phyloP scores from a whole-genome alignment of 83 land plant genomes.

The Diphasiastrum complanatum region DNA sequence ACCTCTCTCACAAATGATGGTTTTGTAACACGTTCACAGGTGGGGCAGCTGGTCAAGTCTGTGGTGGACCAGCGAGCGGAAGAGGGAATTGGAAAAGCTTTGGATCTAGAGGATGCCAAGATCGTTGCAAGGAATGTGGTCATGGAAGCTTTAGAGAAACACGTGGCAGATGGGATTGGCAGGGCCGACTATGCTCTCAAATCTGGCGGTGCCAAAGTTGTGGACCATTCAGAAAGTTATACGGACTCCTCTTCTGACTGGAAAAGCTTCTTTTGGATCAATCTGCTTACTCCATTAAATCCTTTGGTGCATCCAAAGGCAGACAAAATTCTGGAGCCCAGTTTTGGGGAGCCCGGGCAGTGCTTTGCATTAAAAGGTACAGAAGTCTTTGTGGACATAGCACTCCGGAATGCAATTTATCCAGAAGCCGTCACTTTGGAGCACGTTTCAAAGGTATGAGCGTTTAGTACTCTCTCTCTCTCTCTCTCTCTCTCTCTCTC shows the following conservation, averaged over 20 bases:
- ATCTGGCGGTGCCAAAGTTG: conserved; percentile 68
- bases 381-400: conserved; percentile 72
- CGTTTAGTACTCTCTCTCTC: not conserved
- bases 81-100: conserved; percentile 27
- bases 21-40: conserved; percentile 46
- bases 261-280: conserved; percentile 28
- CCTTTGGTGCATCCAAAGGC: conserved; percentile 45
- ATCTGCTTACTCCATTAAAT: conserved; percentile 7
- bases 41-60: conserved; percentile 41
- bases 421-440: conserved; percentile 87
- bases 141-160: conserved; percentile 70
- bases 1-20: conserved; percentile 32
- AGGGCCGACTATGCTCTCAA: conserved; percentile 86
- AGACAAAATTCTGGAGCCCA: conserved; percentile 69
- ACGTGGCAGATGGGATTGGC: conserved; percentile 97
- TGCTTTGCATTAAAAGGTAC: conserved; percentile 80
- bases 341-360: conserved; percentile 97
- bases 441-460: conserved; percentile 83
- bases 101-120: conserved; percentile 65
- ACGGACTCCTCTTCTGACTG: conserved; percentile 23
- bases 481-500: not conserved
- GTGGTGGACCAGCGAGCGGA: conserved; percentile 41
- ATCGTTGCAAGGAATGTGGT: conserved; percentile 58
- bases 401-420: conserved; percentile 61
- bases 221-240: conserved; percentile 70